Percentiles rank a stretch among this genome's conserved stretches.
Conservation (phyloP, 805 yeast genomes). For the Lipomyces spencermartinsiae region DNA sequence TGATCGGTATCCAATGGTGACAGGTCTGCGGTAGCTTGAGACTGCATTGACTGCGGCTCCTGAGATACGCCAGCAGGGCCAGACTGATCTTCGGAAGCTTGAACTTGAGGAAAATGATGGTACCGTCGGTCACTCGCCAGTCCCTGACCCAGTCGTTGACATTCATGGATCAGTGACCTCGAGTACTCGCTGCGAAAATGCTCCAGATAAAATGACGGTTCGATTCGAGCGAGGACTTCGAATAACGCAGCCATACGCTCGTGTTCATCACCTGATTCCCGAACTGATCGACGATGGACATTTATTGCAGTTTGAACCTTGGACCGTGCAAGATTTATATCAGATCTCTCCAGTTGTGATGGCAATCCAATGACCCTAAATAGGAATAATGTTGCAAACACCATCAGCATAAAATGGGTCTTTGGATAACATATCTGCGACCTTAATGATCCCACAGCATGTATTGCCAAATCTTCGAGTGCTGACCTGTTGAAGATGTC, state of each 20-base stretch:
- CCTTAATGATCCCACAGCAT: not conserved
- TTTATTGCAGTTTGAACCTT: slow-evolving; percentile 9
- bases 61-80: not conserved
- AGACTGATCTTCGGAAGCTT: not conserved
- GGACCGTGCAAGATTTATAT: not conserved
- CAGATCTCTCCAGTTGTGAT: not conserved
- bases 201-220: slow-evolving; percentile 9
- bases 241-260: not conserved
- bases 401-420: not conserved
- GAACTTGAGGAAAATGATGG: not conserved
- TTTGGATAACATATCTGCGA: slow-evolving; percentile 7
- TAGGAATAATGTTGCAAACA: not conserved
- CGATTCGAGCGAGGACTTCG: slow-evolving; percentile 10
- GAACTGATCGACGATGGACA: not conserved
- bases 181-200: slow-evolving; percentile 10
- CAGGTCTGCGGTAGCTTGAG: not conserved
- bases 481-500: not conserved
- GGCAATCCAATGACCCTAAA: slow-evolving; percentile 6
- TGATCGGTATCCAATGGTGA: not conserved
- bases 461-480: not conserved
- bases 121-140: not conserved
- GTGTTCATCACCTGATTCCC: slow-evolving; percentile 11
- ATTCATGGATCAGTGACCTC: not conserved
- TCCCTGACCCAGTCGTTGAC: not conserved
- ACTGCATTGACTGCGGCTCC: not conserved